These are phyloP conservation scores for Arabidopsis suecica DNA, from an alignment of 345 rosid species.

Conservation along the genomic window DNA sequence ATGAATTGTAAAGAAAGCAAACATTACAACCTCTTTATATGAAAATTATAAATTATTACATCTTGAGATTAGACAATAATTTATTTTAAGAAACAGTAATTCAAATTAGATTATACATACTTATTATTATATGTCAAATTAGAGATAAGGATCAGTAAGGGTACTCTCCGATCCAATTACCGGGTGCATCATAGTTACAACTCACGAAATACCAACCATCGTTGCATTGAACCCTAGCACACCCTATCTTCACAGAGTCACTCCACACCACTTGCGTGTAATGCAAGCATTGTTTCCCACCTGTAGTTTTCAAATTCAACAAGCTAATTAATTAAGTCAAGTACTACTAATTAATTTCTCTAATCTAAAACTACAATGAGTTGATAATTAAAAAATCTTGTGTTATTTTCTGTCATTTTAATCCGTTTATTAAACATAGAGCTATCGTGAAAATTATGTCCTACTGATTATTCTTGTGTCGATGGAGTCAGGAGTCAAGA, in stretches of 20 bases:
- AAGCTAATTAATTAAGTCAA: neutral
- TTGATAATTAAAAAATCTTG: no score
- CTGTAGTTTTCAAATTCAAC: neutral
- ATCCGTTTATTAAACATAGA: no score
- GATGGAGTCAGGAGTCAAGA: no score
- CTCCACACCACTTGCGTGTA: constrained; percentile 84
- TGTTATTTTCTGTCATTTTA: no score
- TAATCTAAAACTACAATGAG: no score
- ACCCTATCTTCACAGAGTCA: constrained; percentile 56
- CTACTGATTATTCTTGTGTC: no score
- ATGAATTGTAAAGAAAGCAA: neutral
- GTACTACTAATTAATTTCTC: no score
- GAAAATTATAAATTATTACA: constrained; percentile 5
- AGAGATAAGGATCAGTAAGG: constrained; percentile 19
- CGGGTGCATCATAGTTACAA: constrained; percentile 65
- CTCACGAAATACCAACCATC: constrained; percentile 55
- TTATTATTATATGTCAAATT: no score
- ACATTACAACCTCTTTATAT: constrained; percentile 5
- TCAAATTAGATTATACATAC: neutral
- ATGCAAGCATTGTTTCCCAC: constrained; percentile 56
- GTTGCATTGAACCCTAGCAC: constrained; percentile 71
- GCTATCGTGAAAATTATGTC: no score
- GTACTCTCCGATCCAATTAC: constrained; percentile 50
- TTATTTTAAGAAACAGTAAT: neutral
- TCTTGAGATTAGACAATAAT: neutral